Evolutionary conservation across 768 basidiomycete species (phyloP), one percentile per base, ranked within the genome.

Genomic region (Lentinus tigrinus): DNA sequence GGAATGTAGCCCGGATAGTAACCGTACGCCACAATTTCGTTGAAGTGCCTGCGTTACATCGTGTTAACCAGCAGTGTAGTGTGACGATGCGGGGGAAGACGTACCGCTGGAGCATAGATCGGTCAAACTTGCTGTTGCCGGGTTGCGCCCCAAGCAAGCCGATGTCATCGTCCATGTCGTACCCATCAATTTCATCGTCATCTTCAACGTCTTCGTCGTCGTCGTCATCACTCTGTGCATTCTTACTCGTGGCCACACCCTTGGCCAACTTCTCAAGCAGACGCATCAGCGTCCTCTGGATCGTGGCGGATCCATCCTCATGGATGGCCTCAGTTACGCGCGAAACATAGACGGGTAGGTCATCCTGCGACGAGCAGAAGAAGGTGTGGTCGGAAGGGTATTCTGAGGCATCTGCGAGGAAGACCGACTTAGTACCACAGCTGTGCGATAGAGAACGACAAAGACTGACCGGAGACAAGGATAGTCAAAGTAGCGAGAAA

Each of bases 1-100:
- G 77, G 78, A 42, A 83, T 77, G 57, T 83, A 73, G 0, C 88
- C 87, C 3, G 88, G 88, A 16, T 78, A 77, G 66, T 82, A 88
- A 17, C 78, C 79, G 2, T 77, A 73, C 0, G 77, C 81, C 27
- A 87, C 77, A n/a, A 78, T 77, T 50, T 85, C 83, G 27, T 81
- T 64, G 64, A 89, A 89, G 54, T 88, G 80, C 47, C 85, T 85
- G 65, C 43, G 11, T 6, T 0, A 49, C 7, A 40, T n/a, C n/a
- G 19, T 39, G 52, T 54, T 37, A 44, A 57, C 57, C n/a, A 40
- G 56, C 10, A 63, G 31, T 54, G 23, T 10, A 24, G 21, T 34
- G 38, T 31, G 8, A 39, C 42, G 8, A 46, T 11, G 3, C 53
- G 14, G 13, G 48, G 6, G 2, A 9, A 8, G 48, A 39, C 24